Evolutionary conservation across 2,329 filamentous ascomycete species (phyloP).

Genomic region (Arthrinium puccinioides): DNA sequence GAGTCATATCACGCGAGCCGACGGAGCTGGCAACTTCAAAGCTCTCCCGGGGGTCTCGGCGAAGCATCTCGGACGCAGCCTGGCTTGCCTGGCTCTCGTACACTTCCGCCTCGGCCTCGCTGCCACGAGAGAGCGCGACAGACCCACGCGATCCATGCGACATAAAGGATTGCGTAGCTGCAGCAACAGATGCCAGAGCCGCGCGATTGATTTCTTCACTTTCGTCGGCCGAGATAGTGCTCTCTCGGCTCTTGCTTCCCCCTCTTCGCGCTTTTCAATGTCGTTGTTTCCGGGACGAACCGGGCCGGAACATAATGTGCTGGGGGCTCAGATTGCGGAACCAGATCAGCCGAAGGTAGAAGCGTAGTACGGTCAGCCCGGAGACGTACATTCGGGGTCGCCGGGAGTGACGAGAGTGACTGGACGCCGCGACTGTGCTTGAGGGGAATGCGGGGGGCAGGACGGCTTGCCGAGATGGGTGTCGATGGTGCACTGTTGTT

Average conservation of each 20-base stretch:
- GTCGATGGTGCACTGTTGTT: conserved; percentile 69
- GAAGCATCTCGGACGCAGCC: conserved; percentile 67
- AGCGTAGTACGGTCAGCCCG: conserved; percentile 43
- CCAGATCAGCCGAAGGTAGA: conserved; percentile 55
- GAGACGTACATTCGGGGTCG: conserved; percentile 58
- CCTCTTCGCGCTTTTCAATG: conserved; percentile 27
- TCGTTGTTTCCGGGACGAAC: conserved; percentile 38
- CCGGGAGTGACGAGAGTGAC: conserved; percentile 77
- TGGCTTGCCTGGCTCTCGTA: conserved; percentile 72
- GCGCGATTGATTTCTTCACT: conserved; percentile 50
- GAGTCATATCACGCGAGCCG: conserved; percentile 35
- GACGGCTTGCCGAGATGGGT: conserved; percentile 43
- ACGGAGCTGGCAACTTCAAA: conserved; percentile 41
- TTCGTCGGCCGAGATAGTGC: conserved; percentile 70
- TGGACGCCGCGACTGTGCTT: conserved; percentile 71
- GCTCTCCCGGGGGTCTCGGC: conserved; percentile 47
- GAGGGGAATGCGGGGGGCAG: conserved; percentile 39
- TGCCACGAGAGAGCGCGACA: conserved; percentile 11
- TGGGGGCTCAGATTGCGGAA: conserved; percentile 51
- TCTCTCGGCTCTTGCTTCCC: conserved; percentile 68
- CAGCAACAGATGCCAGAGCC: conserved; percentile 47
- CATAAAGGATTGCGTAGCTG: conserved; percentile 28
- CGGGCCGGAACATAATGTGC: conserved; percentile 35
- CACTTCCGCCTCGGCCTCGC: conserved; percentile 52
- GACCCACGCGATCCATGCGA: conserved; percentile 20